Conservation (phyloP, 169 alveolate species). For the Theileria annulata region DNA sequence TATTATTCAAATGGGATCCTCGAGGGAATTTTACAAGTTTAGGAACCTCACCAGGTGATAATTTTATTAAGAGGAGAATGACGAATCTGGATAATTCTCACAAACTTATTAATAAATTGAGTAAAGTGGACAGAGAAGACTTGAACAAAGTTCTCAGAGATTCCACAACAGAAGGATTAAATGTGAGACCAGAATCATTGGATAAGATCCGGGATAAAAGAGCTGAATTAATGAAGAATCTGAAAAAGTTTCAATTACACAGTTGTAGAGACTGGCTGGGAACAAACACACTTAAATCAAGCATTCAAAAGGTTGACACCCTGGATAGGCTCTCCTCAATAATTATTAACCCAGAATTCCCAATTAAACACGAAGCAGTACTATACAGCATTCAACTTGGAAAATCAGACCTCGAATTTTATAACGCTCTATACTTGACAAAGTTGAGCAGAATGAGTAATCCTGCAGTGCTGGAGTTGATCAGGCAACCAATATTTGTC, state of each 20-base stretch:
- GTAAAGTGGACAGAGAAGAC: background rate
- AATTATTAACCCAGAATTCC: slow-evolving; percentile 36
- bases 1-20: slow-evolving; percentile 62
- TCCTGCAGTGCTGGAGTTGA: slow-evolving; percentile 23
- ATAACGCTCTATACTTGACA: background rate
- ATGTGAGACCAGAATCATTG: slow-evolving; percentile 1
- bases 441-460: slow-evolving; percentile 38
- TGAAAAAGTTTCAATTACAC: slow-evolving; percentile 35
- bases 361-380: slow-evolving; percentile 34
- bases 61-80: background rate
- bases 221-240: background rate
- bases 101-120: background rate
- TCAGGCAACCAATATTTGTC: slow-evolving; percentile 42
- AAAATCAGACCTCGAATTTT: slow-evolving; percentile 46
- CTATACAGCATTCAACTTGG: slow-evolving; percentile 22
- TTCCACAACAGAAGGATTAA: slow-evolving; percentile 15
- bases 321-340: slow-evolving; percentile 45
- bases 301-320: slow-evolving; percentile 34
- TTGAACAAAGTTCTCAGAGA: background rate
- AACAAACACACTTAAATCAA: slow-evolving; percentile 19
- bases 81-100: background rate
- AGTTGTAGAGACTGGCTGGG: slow-evolving; percentile 54
- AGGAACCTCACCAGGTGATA: slow-evolving; percentile 1
- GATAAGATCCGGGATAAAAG: slow-evolving; percentile 12
- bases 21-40: background rate